These are phyloP conservation scores for thale cress (Arabidopsis thaliana) DNA, from an alignment of 345 rosid genomes.

Conservation along the genomic window DNA sequence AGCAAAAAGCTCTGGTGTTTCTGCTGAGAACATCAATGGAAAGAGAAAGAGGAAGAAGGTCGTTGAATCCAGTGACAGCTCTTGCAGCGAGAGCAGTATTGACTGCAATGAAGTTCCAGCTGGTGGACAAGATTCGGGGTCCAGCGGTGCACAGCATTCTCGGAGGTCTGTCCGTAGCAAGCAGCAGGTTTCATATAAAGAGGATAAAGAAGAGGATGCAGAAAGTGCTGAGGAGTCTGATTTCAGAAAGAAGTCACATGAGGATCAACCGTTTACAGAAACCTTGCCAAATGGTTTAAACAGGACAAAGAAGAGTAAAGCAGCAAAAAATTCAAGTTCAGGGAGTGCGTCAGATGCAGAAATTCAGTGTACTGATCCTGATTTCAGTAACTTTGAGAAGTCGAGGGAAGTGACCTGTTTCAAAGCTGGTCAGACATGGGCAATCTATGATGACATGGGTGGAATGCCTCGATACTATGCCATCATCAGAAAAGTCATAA, in stretches of 20 bases:
- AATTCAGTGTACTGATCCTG: constrained; percentile 58
- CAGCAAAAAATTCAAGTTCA: constrained; percentile 41
- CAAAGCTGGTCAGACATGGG: constrained; percentile 75
- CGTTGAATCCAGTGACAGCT: constrained; percentile 64
- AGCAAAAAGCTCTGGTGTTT: constrained; percentile 32
- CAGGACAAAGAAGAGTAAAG: constrained; percentile 34
- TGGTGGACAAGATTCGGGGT: constrained; percentile 44
- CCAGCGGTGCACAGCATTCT: constrained; percentile 48
- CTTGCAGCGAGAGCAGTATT: constrained; percentile 50
- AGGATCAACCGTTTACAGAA: constrained; percentile 5
- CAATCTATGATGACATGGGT: constrained; percentile 63
- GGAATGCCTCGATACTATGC: constrained; percentile 91
- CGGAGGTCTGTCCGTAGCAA: constrained; percentile 76
- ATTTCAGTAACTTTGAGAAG: constrained; percentile 72
- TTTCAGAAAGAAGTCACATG: constrained; percentile 11
- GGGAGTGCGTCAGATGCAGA: constrained; percentile 40
- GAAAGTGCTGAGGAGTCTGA: constrained; percentile 23
- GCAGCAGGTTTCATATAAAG: constrained; percentile 68
- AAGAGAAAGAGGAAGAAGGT: constrained; percentile 58
- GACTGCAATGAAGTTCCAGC: constrained; percentile 53
- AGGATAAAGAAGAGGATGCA: constrained; percentile 45
- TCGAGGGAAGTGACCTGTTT: constrained; percentile 55
- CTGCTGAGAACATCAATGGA: constrained; percentile 49
- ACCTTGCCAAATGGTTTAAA: constrained; percentile 26
- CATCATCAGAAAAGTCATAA: constrained; percentile 57